Base-by-base conservation (phyloP, 768 basidiomycete species). In the Boletellus sp. region DNA sequence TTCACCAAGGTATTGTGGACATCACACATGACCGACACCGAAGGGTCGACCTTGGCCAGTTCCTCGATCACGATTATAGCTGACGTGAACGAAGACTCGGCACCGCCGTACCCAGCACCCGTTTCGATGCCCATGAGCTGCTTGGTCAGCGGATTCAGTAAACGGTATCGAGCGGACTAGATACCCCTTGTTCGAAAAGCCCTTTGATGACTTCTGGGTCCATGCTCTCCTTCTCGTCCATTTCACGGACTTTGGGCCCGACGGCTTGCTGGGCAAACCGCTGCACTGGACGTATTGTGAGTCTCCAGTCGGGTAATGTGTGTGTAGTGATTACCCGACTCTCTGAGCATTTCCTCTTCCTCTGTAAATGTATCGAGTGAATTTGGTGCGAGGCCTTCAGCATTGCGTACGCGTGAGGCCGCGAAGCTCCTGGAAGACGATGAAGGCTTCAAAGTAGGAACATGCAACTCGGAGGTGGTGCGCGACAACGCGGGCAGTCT, bases 61-160 rank as follows among this genome's bases (percentile, higher is more conserved):
- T 99, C 96, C 61, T 99, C 96, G 39, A 99, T 94, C 19, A 85
- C 90, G 58, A 99, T 93, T 59, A 99, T 91, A 17, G 96, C 94
- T 1, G 91, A 84, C 0, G 88, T 96, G 70, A 99, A 99, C 3
- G 91, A 92, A 26, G 81, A 86, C 61, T 88, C 94, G 4, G 94
- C 78, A 32, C 96, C 96, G 4, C 88, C 90, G 51, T 89, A 79
- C 20, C 86, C 90, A 16, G 79, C 78, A 42, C 78, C 79, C 7
- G 92, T 97, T 72, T 98, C 96, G 50, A 99, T 95, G 33, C 91
- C 95, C 96, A 99, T 99, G 41, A 98, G 80, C 93, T 96, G 40
- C 32, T 50, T 17, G 16, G 28, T 45, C 17, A 33, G 24, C 31
- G 33, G 20, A 37, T n/a, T n/a, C n/a, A n/a, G n/a, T 47, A 16